Conservation (phyloP, 1,139 yeast species). For the Yamadazyma blattariae region DNA sequence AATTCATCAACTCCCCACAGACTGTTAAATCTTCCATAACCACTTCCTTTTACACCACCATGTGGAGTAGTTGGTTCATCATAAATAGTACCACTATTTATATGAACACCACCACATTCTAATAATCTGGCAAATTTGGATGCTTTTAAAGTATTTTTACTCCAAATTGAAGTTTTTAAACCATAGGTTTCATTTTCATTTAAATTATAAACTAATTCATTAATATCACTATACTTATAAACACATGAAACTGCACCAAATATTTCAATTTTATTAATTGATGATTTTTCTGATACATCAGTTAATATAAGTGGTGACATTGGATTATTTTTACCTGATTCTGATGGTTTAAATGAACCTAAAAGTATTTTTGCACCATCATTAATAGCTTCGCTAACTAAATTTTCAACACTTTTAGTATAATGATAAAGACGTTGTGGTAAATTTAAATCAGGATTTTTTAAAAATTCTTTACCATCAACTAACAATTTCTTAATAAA, state of each 20-base stretch:
- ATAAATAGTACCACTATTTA: slow-evolving; percentile 45
- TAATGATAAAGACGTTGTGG: slow-evolving; percentile 29
- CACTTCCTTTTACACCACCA: slow-evolving; percentile 54
- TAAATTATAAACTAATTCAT: slow-evolving; percentile 23
- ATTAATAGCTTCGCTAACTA: slow-evolving; percentile 39
- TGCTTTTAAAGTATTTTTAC: slow-evolving; percentile 39
- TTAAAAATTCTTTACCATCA: slow-evolving; percentile 15
- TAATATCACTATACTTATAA: slow-evolving; percentile 28
- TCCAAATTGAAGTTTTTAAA: slow-evolving; percentile 57
- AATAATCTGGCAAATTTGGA: slow-evolving; percentile 32
- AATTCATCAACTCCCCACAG: slow-evolving; percentile 51
- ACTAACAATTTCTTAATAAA: slow-evolving; percentile 21
- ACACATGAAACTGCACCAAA: slow-evolving; percentile 51
- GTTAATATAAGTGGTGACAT: slow-evolving; percentile 32
- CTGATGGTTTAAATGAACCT: slow-evolving; percentile 15
- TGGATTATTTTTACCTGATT: slow-evolving; percentile 8
- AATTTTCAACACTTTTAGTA: slow-evolving; percentile 19
- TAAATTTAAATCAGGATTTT: slow-evolving; percentile 20
- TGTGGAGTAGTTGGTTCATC: slow-evolving; percentile 55
- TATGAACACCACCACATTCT: slow-evolving; percentile 50
- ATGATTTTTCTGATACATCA: slow-evolving; percentile 31
- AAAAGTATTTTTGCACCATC: slow-evolving; percentile 39
- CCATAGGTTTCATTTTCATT: slow-evolving; percentile 39
- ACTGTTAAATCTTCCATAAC: slow-evolving; percentile 51
- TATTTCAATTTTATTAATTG: slow-evolving; percentile 32